A percentile compares a stretch with the other conserved stretches of the same genome.
phyloP scores from a whole-genome alignment of 805 yeast genomes.

The Candida pseudofarinosa region DNA sequence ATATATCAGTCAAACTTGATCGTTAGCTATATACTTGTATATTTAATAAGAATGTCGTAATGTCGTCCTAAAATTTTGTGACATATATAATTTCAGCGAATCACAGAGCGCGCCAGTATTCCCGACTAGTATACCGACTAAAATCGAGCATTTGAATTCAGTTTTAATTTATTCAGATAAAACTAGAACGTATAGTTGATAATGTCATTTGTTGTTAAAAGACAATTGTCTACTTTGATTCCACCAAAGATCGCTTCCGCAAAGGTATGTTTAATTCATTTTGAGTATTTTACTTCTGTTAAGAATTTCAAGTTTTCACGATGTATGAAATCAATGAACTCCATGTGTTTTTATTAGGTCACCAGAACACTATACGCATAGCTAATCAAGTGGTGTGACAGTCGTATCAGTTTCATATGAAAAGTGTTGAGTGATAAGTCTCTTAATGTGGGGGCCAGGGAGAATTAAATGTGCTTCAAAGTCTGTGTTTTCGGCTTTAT shows the following conservation, averaged over 20 bases:
- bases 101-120: slow-evolving; percentile 3
- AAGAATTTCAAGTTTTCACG: too few species aligned
- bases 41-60: not conserved
- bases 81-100: slow-evolving; percentile 5
- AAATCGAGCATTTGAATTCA: not conserved
- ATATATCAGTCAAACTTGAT: slow-evolving; percentile 37
- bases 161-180: not conserved
- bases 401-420: too few species aligned
- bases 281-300: too few species aligned
- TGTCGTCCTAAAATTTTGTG: slow-evolving; percentile 3
- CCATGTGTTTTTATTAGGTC: too few species aligned
- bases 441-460: too few species aligned
- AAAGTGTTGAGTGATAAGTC: too few species aligned
- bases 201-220: slow-evolving; percentile 86
- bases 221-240: slow-evolving; percentile 90
- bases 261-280: slow-evolving; percentile 57
- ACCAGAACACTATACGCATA: too few species aligned
- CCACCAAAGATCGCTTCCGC: slow-evolving; percentile 99
- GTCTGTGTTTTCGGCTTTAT: too few species aligned
- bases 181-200: not conserved
- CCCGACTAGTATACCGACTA: slow-evolving; percentile 7
- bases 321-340: too few species aligned
- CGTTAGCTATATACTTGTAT: slow-evolving; percentile 1
- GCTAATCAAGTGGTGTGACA: too few species aligned
- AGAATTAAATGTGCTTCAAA: too few species aligned